Evolutionary conservation across 148 eudicot species (phyloP).

Genomic region (Simmondsia chinensis): DNA sequence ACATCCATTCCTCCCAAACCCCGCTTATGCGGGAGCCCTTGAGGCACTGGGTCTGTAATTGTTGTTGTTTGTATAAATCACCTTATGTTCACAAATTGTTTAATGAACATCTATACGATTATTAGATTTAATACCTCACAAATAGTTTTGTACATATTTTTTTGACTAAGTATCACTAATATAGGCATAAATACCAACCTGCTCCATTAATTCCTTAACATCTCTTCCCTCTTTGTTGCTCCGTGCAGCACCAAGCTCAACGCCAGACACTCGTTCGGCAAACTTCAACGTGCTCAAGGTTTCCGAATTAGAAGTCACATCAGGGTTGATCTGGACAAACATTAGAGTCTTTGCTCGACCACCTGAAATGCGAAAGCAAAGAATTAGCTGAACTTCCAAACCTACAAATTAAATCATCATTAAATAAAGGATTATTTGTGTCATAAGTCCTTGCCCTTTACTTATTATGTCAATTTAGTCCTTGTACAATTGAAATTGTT

Average conservation of each 20-base stretch:
- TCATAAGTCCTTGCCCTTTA: too few species aligned
- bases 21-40: too few species aligned
- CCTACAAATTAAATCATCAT: too few species aligned
- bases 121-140: background rate
- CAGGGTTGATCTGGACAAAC: slow-evolving; percentile 76
- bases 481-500: too few species aligned
- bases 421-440: too few species aligned
- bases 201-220: slow-evolving; percentile 52
- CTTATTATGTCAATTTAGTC: too few species aligned
- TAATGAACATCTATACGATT: background rate
- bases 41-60: too few species aligned
- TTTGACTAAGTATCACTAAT: background rate
- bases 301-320: slow-evolving; percentile 42
- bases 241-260: slow-evolving; percentile 70
- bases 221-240: slow-evolving; percentile 61
- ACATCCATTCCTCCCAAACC: too few species aligned
- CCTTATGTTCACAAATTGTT: too few species aligned
- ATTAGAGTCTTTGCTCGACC: slow-evolving; percentile 86
- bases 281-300: slow-evolving; percentile 60
- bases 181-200: slow-evolving; percentile 29
- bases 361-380: slow-evolving; percentile 29
- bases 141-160: background rate
- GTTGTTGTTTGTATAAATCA: too few species aligned
- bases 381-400: background rate
- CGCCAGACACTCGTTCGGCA: slow-evolving; percentile 77